Evolutionary conservation across 495 filamentous ascomycete species (phyloP), one percentile per base, ranked within the genome.

Genomic region (Pyrenula massariospora): DNA sequence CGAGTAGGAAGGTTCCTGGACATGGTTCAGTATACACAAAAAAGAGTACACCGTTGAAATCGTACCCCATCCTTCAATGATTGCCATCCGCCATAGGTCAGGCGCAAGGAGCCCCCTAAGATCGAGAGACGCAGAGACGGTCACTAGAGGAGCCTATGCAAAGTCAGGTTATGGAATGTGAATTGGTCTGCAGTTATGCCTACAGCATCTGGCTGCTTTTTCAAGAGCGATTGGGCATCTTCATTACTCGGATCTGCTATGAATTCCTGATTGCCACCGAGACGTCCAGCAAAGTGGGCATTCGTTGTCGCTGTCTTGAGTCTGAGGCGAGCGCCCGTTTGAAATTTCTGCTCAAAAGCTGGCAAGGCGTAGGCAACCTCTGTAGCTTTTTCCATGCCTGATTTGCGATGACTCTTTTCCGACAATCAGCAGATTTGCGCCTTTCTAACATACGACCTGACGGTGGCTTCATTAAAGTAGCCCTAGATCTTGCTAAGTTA

Each of bases 191-290:
- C 5, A 15, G 15, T 15, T 15, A 15, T 8, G 15, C 31, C 15
- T 5, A 42, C 31, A 15, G 75, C 75, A 66, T 79, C 75, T 0
- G 76, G 76, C 25, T 70, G 58, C 50, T 65, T 65, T 47, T 68
- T 63, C 50, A 75, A 60, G 0, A 73, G 58, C 5, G 60, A 62
- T 0, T 60, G 55, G 53, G 73, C 72, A 15, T 64, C 60, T 0
- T 68, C 65, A 55, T 76, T 70, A 55, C 63, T 60, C 2, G 67
- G 70, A 48, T 71, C 64, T 20, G 77, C 51, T 0, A 71, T 65
- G 56, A 77, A 72, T 52, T 70, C 68, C 57, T 76, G 73, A 52
- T 77, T 77, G 5, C 72, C 75, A 36, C 75, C 75, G 12, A 78
- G 57, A 12, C 76, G 72, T n/a, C 74, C 75, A 1, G 73, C 73